phyloP scores from a whole-genome alignment of 345 rosid species.

The Eucalyptus cloeziana region DNA sequence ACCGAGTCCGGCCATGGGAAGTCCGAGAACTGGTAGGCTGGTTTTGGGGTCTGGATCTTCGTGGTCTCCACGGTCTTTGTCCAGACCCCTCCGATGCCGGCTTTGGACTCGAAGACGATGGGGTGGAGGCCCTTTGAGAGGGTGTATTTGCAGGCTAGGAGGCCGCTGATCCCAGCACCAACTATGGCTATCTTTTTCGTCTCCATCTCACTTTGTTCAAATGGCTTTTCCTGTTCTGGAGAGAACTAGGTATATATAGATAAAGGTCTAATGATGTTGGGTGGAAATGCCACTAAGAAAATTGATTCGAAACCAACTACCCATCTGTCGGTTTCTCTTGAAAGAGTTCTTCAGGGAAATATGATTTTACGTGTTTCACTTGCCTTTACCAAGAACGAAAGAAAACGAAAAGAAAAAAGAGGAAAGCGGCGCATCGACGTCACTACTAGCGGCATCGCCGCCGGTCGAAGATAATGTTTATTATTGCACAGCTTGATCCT shows the following conservation, averaged over 20 bases:
- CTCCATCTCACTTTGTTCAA: background rate
- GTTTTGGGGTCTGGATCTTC: slow-evolving; percentile 14
- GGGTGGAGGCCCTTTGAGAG: slow-evolving; percentile 20
- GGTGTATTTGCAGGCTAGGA: slow-evolving; percentile 25
- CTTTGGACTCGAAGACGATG: slow-evolving; percentile 10
- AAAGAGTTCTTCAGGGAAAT: no score
- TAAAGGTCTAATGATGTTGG: no score
- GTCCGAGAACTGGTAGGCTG: slow-evolving; percentile 23
- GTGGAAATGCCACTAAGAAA: no score
- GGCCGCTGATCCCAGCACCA: slow-evolving; percentile 25
- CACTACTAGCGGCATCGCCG: background rate
- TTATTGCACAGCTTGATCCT: background rate
- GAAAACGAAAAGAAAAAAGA: background rate
- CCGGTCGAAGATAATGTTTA: background rate
- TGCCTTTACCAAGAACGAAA: no score
- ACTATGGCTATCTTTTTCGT: slow-evolving; percentile 11
- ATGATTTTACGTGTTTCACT: no score
- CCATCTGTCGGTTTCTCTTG: no score
- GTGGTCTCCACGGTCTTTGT: slow-evolving; percentile 11
- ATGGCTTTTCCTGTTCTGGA: background rate
- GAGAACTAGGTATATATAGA: background rate
- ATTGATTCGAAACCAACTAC: no score
- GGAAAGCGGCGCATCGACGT: background rate
- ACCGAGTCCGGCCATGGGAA: slow-evolving; percentile 32
- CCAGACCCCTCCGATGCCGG: slow-evolving; percentile 18